Conservation (phyloP, 257 asterid genomes). For the Orobanche coerulescens region DNA sequence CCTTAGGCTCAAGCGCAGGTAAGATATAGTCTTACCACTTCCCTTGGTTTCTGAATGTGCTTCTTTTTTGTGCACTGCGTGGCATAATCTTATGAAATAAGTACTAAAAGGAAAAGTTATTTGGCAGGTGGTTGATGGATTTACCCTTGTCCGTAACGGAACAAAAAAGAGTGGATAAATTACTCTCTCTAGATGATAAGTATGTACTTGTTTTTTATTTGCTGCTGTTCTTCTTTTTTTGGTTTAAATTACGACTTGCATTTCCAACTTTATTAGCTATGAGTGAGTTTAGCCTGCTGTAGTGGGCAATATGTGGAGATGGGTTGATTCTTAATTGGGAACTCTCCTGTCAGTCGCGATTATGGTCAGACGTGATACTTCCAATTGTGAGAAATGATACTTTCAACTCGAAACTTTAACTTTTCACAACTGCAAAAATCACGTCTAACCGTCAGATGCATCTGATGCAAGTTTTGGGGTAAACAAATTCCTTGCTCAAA, state of each 20-base stretch:
- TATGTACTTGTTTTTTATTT: conserved; percentile 30
- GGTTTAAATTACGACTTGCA: conserved; percentile 20
- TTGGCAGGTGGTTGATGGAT: conserved; percentile 71
- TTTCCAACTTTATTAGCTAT: not conserved
- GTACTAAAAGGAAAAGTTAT: not conserved
- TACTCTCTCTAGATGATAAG: conserved; percentile 41
- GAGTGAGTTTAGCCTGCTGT: conserved; percentile 27
- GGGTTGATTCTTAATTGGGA: conserved; percentile 29
- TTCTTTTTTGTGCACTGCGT: not conserved
- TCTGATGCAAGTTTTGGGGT: too few species aligned
- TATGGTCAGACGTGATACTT: too few species aligned
- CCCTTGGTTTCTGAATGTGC: not conserved
- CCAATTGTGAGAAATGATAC: too few species aligned
- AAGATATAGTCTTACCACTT: not conserved
- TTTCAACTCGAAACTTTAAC: too few species aligned
- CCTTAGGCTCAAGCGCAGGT: conserved; percentile 69
- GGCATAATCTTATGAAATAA: not conserved
- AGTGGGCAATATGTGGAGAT: conserved; percentile 20
- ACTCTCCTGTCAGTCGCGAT: conserved; percentile 28
- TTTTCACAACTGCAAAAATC: too few species aligned
- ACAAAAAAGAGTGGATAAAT: conserved; percentile 30
- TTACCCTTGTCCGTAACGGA: conserved; percentile 41
- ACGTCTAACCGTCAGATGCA: too few species aligned
- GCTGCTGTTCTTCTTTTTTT: not conserved
- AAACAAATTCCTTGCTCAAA: not conserved